Percentiles rank a stretch among this genome's conserved stretches.
Evolutionary conservation across 139 green algal species (phyloP).

Genomic region (Pleodorina starrii): DNA sequence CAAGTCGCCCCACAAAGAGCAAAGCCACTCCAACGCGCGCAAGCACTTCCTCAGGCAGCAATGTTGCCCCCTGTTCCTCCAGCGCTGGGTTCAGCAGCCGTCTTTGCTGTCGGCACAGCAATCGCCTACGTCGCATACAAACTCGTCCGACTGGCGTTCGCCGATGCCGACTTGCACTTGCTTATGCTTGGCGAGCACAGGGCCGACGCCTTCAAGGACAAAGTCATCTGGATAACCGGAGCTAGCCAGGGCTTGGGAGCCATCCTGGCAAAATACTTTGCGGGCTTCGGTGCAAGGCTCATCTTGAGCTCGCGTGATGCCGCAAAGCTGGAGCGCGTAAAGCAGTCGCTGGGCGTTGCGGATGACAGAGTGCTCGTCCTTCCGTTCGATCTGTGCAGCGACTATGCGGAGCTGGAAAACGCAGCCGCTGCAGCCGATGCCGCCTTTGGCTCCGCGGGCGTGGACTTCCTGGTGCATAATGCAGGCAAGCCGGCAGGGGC

Average conservation of each 20-base stretch:
- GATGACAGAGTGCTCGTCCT: conserved; percentile 67
- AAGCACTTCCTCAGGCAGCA: background rate
- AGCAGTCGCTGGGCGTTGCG: background rate
- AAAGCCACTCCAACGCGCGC: background rate
- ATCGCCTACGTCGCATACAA: conserved; percentile 33
- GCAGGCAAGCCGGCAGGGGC: conserved; percentile 74
- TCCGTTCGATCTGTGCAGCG: conserved; percentile 77
- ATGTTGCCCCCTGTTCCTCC: background rate
- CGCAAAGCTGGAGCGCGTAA: conserved; percentile 24
- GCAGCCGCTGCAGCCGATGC: conserved; percentile 62
- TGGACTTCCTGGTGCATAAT: conserved; percentile 86
- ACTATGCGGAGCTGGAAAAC: conserved; percentile 52
- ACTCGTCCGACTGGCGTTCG: conserved; percentile 34
- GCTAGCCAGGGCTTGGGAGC: conserved; percentile 83
- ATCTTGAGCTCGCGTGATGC: conserved; percentile 31
- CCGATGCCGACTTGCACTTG: conserved; percentile 55
- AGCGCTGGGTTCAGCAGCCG: background rate
- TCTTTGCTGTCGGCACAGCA: background rate
- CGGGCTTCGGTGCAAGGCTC: conserved; percentile 45
- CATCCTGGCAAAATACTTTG: conserved; percentile 75
- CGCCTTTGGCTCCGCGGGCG: conserved; percentile 70
- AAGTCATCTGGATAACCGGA: conserved; percentile 90
- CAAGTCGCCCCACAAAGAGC: no score
- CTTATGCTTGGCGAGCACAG: conserved; percentile 21
- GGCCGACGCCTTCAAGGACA: conserved; percentile 55